These are phyloP conservation scores for Neopestalotiopsis sp. DNA, from an alignment of 2,329 filamentous ascomycete genomes.

Conservation along the genomic window DNA sequence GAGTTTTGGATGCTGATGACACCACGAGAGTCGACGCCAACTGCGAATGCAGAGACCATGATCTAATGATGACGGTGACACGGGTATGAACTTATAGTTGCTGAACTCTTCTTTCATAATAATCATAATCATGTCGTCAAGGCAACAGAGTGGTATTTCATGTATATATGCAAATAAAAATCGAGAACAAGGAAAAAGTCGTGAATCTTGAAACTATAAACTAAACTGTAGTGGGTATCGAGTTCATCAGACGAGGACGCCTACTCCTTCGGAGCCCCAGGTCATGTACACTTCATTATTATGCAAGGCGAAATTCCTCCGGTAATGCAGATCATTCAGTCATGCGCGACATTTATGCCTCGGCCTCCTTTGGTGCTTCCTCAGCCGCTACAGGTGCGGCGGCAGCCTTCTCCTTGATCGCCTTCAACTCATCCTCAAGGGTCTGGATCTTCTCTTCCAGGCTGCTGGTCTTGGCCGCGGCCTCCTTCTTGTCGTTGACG, in stretches of 20 bases:
- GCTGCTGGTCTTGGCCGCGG: slow-evolving; percentile 10
- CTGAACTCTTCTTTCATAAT: background rate
- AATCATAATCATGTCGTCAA: background rate
- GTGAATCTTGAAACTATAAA: slow-evolving; percentile 15
- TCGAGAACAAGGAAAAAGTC: slow-evolving; percentile 8
- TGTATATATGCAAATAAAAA: background rate
- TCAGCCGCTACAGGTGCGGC: slow-evolving; percentile 3
- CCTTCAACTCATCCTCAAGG: slow-evolving; percentile 27
- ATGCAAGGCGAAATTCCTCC: slow-evolving; percentile 11
- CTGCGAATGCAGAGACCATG: background rate
- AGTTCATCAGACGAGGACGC: slow-evolving; percentile 18
- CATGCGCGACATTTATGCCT: slow-evolving; percentile 17
- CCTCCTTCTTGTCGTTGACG: slow-evolving; percentile 23
- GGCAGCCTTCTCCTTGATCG: slow-evolving; percentile 23
- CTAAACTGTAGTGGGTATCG: slow-evolving; percentile 19
- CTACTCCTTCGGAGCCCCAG: slow-evolving; percentile 13
- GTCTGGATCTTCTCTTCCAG: slow-evolving; percentile 19
- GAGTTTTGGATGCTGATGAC: slow-evolving; percentile 12
- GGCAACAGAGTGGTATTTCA: background rate
- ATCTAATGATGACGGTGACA: background rate
- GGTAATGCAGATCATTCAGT: slow-evolving; percentile 19
- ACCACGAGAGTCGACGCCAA: background rate
- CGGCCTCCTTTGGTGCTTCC: slow-evolving; percentile 1
- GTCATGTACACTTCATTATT: slow-evolving; percentile 17
- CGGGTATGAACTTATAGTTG: background rate